Evolutionary conservation across 495 filamentous ascomycete species (phyloP).

Genomic region (Aspergillus ostianus): DNA sequence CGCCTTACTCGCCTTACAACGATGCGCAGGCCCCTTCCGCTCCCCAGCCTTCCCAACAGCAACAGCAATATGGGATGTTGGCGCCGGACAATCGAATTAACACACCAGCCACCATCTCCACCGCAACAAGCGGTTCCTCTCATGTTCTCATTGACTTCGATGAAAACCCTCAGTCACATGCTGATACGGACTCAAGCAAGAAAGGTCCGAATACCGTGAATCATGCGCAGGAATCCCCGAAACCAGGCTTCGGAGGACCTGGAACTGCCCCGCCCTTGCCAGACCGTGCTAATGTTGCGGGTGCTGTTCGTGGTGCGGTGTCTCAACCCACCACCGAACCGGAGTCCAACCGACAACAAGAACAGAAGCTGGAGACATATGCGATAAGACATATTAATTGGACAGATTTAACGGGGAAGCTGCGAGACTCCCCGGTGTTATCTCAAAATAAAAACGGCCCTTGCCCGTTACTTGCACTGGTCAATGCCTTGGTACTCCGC

Average conservation of each 20-base stretch:
- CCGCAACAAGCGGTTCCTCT: slow-evolving; percentile 34
- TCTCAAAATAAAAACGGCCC: slow-evolving; percentile 93
- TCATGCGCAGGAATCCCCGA: background rate
- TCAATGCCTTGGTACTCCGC: slow-evolving; percentile 85
- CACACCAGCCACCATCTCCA: slow-evolving; percentile 28
- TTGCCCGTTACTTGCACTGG: slow-evolving; percentile 87
- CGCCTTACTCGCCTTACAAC: background rate
- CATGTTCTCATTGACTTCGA: slow-evolving; percentile 42
- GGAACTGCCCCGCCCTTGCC: slow-evolving; percentile 9
- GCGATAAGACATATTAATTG: slow-evolving; percentile 69
- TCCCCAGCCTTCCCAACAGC: slow-evolving; percentile 5
- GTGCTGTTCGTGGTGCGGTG: background rate
- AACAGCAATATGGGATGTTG: slow-evolving; percentile 14
- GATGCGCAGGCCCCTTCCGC: slow-evolving; percentile 1
- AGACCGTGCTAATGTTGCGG: slow-evolving; percentile 6
- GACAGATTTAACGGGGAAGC: slow-evolving; percentile 41
- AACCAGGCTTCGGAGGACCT: background rate
- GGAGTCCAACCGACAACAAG: slow-evolving; percentile 38
- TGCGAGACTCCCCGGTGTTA: slow-evolving; percentile 71
- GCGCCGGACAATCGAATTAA: slow-evolving; percentile 23
- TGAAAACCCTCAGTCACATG: slow-evolving; percentile 12
- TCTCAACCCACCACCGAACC: slow-evolving; percentile 26
- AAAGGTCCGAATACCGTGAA: background rate
- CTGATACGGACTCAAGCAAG: slow-evolving; percentile 9
- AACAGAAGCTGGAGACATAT: slow-evolving; percentile 62